A percentile compares a stretch with the other conserved stretches of the same genome.
phyloP scores from a whole-genome alignment of 2,329 filamentous ascomycete species.

The Paracorniculantispora psalliotae region DNA sequence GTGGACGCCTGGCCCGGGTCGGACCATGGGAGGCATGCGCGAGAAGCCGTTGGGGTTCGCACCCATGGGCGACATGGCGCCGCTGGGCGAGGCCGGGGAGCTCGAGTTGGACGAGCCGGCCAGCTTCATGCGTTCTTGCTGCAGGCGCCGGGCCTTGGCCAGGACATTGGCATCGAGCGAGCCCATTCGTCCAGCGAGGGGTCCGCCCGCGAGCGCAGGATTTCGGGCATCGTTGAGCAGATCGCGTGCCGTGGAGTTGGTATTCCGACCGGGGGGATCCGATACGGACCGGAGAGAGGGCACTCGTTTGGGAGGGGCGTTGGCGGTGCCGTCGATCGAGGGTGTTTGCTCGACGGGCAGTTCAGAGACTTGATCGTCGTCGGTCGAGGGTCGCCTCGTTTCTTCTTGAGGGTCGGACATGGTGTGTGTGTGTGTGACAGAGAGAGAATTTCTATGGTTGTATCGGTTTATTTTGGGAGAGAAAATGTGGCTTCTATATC shows the following conservation, averaged over 20 bases:
- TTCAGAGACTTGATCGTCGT: neutral
- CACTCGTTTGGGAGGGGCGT: constrained; percentile 41
- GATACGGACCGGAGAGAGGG: constrained; percentile 57
- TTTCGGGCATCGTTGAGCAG: constrained; percentile 63
- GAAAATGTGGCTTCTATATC: no score
- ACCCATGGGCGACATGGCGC: constrained; percentile 29
- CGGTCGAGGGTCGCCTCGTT: neutral
- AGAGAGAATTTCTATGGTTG: no score
- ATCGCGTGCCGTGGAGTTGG: constrained; percentile 80
- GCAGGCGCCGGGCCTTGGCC: constrained; percentile 44
- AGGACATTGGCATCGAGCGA: constrained; percentile 38
- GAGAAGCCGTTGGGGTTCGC: constrained; percentile 37
- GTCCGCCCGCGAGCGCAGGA: constrained; percentile 35
- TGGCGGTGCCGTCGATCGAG: neutral
- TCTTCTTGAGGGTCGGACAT: constrained; percentile 4
- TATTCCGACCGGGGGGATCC: constrained; percentile 61
- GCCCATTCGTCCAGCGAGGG: constrained; percentile 27
- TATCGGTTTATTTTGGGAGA: no score
- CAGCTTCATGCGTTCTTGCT: constrained; percentile 42
- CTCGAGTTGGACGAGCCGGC: constrained; percentile 30
- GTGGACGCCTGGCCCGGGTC: constrained; percentile 45
- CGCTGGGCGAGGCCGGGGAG: constrained; percentile 26
- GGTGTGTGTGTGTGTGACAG: no score
- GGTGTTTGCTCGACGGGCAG: neutral
- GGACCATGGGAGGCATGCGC: constrained; percentile 36